phyloP scores from a whole-genome alignment of 257 asterid species.

The Solanum pinnatisectum region DNA sequence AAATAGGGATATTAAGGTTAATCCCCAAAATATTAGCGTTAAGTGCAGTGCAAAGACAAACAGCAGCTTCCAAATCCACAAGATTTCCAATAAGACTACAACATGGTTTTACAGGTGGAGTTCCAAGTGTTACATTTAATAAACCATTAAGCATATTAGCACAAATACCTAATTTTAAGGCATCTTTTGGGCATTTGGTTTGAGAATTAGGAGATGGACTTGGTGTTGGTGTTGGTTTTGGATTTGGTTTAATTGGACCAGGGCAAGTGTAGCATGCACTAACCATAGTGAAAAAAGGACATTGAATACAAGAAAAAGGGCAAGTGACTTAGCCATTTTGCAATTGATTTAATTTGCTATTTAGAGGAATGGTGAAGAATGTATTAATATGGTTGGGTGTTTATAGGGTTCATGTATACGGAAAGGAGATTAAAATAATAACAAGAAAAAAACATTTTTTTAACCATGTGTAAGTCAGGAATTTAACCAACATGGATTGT shows the following conservation, averaged over 20 bases:
- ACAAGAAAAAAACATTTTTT: background rate
- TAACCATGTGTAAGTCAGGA: background rate
- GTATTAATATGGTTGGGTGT: background rate
- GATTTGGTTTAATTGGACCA: background rate
- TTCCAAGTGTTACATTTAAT: constrained; percentile 24
- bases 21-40: constrained; percentile 52
- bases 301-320: constrained; percentile 21
- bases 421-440: background rate
- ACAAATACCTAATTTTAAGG: constrained; percentile 26
- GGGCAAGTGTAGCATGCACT: constrained; percentile 22
- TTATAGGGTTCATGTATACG: background rate
- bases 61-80: constrained; percentile 45
- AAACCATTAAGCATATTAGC: constrained; percentile 35
- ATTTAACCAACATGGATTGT: background rate
- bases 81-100: constrained; percentile 39
- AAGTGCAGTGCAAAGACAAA: constrained; percentile 61
- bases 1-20: constrained; percentile 42
- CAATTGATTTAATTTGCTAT: background rate
- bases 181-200: constrained; percentile 10
- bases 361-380: background rate
- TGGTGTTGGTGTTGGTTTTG: constrained; percentile 10
- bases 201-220: background rate
- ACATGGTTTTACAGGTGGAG: constrained; percentile 42
- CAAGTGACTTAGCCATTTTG: constrained; percentile 5
- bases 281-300: constrained; percentile 18